These are phyloP conservation scores for Dimocarpus longan DNA, from an alignment of 345 rosid species.

Conservation along the genomic window DNA sequence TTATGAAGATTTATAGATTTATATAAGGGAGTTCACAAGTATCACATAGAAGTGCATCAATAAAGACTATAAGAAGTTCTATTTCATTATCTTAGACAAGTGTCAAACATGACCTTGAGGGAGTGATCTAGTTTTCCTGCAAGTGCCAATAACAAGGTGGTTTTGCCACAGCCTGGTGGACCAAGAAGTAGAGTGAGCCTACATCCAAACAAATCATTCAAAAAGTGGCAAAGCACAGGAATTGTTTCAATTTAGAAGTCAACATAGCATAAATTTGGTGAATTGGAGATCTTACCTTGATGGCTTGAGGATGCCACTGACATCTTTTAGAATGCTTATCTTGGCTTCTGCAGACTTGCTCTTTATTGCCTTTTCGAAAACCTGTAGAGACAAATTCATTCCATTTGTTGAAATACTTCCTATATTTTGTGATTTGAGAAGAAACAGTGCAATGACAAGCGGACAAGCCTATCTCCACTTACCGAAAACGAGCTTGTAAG, in stretches of 20 bases:
- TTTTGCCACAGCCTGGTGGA: slow-evolving; percentile 72
- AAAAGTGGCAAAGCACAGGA: background rate
- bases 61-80: too few species aligned
- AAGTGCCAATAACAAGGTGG: slow-evolving; percentile 54
- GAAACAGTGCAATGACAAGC: background rate
- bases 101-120: slow-evolving; percentile 42
- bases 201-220: slow-evolving; percentile 16
- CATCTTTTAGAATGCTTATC: slow-evolving; percentile 56
- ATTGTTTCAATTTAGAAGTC: background rate
- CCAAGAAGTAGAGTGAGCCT: slow-evolving; percentile 68
- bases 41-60: background rate
- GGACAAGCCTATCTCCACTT: slow-evolving; percentile 10
- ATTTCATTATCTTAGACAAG: too few species aligned
- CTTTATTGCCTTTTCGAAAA: slow-evolving; percentile 8
- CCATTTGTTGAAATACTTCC: too few species aligned
- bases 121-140: slow-evolving; percentile 53
- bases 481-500: slow-evolving; percentile 19
- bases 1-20: background rate
- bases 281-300: slow-evolving; percentile 36
- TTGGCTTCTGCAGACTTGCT: slow-evolving; percentile 30
- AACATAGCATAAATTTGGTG: background rate
- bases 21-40: background rate
- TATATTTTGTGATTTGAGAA: background rate
- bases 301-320: slow-evolving; percentile 66
- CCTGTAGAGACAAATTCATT: slow-evolving; percentile 3